Conservation (phyloP, 345 rosid species). For the Linum tenue region DNA sequence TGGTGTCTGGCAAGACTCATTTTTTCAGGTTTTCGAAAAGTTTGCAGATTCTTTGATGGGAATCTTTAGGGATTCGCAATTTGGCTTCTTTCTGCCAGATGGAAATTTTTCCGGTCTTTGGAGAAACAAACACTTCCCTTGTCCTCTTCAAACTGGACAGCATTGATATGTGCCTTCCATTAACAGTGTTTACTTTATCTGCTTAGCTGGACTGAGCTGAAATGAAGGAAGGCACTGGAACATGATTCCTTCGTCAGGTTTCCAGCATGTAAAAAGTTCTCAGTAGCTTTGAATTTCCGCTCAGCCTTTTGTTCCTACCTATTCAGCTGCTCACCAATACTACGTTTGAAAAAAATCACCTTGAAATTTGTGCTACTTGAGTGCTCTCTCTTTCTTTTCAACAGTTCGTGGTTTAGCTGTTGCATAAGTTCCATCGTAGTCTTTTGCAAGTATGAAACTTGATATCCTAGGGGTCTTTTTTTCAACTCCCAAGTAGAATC, state of each 20-base stretch:
- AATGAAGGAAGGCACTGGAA: conserved; percentile 13
- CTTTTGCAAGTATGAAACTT: background rate
- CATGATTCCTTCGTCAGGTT: conserved; percentile 13
- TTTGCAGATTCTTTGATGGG: conserved; percentile 18
- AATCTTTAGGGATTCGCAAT: conserved; percentile 27
- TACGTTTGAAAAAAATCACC: conserved; percentile 15
- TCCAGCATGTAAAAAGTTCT: conserved; percentile 2
- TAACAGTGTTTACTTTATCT: background rate
- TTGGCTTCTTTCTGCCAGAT: conserved; percentile 15
- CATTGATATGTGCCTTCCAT: conserved; percentile 8
- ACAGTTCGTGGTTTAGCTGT: background rate
- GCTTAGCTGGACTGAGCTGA: conserved; percentile 12
- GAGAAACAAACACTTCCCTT: conserved; percentile 12
- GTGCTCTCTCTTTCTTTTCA: background rate
- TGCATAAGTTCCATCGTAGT: background rate
- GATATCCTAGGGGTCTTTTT: too few species aligned
- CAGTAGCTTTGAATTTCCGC: conserved; percentile 3
- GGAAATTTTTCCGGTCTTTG: conserved; percentile 5
- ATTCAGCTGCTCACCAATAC: background rate
- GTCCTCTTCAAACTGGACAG: conserved; percentile 28
- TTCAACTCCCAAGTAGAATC: too few species aligned
- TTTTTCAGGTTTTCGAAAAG: conserved; percentile 6
- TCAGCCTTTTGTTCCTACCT: background rate
- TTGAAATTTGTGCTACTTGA: conserved; percentile 17
- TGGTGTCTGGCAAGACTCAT: conserved; percentile 10